Evolutionary conservation across 768 basidiomycete species (phyloP).

Genomic region (Pleurotus platypus): DNA sequence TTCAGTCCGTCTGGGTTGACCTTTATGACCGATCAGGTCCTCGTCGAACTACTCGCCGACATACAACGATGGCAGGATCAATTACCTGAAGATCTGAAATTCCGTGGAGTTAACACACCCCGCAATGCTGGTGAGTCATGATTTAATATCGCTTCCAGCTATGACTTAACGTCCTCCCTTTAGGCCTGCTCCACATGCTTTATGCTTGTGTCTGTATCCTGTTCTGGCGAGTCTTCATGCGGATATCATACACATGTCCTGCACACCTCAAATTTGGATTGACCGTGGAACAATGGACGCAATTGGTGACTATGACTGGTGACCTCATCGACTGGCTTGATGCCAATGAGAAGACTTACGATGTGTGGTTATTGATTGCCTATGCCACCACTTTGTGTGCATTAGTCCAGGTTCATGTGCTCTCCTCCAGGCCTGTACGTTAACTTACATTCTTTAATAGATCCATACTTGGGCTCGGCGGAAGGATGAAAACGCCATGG

Average conservation of each 20-base stretch:
- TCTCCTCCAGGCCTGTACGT: background rate
- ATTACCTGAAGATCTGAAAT: constrained; percentile 76
- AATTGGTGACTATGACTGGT: constrained; percentile 67
- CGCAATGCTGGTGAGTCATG: constrained; percentile 53
- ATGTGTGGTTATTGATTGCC: constrained; percentile 83
- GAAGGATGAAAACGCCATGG: constrained; percentile 70
- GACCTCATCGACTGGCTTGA: constrained; percentile 91
- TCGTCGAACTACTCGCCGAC: constrained; percentile 60
- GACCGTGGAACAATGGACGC: constrained; percentile 76
- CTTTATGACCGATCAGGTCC: constrained; percentile 77
- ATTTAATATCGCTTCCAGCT: constrained; percentile 19
- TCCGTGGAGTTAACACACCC: constrained; percentile 65
- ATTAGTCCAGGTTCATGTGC: constrained; percentile 72
- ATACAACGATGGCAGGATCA: constrained; percentile 75
- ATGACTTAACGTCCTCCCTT: background rate
- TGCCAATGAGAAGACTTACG: constrained; percentile 73
- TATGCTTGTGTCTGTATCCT: constrained; percentile 93
- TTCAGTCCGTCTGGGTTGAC: constrained; percentile 82
- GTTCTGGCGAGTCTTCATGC: constrained; percentile 98
- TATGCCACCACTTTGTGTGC: constrained; percentile 89
- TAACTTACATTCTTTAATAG: constrained; percentile 32
- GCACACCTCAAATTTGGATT: constrained; percentile 84
- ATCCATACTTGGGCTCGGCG: constrained; percentile 93
- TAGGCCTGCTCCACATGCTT: constrained; percentile 84
- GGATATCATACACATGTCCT: constrained; percentile 91